Evolutionary conservation across 352 stramenopile genomes (phyloP), one percentile per base, ranked within the genome.

Genomic region (Phytophthora chlamydospora): DNA sequence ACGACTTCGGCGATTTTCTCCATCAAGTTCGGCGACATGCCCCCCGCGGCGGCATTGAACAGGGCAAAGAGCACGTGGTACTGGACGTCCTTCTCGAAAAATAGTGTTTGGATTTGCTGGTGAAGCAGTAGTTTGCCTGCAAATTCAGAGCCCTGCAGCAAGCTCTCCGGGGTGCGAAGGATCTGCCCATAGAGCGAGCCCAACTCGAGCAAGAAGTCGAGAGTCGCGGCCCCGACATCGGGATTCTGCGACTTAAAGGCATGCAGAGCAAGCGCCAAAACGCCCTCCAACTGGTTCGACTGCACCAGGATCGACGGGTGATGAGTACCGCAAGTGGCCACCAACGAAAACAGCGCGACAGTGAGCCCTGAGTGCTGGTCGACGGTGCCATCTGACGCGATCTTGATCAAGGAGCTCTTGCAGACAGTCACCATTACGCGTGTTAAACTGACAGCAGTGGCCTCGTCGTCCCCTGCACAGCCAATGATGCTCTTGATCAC

Each of bases 31-130:
- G 79, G 74, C 8, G 84, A 68, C 80, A 90, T 87, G 19, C 59
- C 69, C 2, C 78, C 77, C 11, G 75, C 79, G 0, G 78, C 82
- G 17, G 82, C 80, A 57, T 85, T 85, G 57, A 93, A 90, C 14
- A 91, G 56, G 29, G 73, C 82, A 21, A 88, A 71, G 13, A 93
- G 67, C 12, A 90, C 32, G 32, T 86, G 78, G 52, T 89, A 92
- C 60, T 89, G 81, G 11, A 91, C 58, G 59, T 91, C 84, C 52
- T 89, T 88, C 36, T 90, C 82, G 50, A 91, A 90, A 61, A 91
- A 88, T n/a, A 93, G 57, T 17, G 73, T 79, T 31, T 80, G 80
- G 61, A 93, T 86, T 40, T 87, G 58, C 33, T 90, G 52, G 59
- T 87, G 67, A 17, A 93, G 69, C 43, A 76, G 59, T 12, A 90